phyloP scores from a whole-genome alignment of 2,329 filamentous ascomycete genomes.

The Chrysosporium queenslandicum region DNA sequence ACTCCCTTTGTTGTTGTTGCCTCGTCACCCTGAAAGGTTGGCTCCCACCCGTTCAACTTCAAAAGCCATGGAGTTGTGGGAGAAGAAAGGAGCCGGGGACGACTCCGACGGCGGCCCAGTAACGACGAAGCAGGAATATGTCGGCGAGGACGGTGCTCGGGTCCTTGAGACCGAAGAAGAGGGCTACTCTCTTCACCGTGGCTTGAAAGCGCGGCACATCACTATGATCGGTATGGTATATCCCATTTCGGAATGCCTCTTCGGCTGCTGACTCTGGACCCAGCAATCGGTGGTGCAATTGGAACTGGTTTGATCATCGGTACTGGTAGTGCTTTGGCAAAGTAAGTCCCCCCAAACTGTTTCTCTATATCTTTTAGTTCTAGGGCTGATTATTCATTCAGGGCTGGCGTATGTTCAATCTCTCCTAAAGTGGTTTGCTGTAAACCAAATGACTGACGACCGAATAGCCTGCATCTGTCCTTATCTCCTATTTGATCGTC shows the following conservation, averaged over 20 bases:
- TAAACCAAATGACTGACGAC: slow-evolving; percentile 11
- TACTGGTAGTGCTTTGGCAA: slow-evolving; percentile 41
- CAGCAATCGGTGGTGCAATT: slow-evolving; percentile 47
- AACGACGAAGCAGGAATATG: slow-evolving; percentile 13
- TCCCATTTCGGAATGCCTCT: slow-evolving; percentile 32
- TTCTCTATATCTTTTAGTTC: not conserved
- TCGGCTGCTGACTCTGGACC: not conserved
- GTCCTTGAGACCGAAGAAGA: slow-evolving; percentile 21
- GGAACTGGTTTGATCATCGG: slow-evolving; percentile 48
- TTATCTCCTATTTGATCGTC: slow-evolving; percentile 38
- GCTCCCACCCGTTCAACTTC: not conserved
- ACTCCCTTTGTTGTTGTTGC: not conserved
- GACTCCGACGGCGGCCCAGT: slow-evolving; percentile 12
- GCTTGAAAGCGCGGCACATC: slow-evolving; percentile 46
- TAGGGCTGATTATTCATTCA: slow-evolving; percentile 18
- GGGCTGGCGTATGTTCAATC: slow-evolving; percentile 32
- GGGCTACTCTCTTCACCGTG: slow-evolving; percentile 33
- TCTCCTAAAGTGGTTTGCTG: not conserved
- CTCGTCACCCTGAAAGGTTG: not conserved
- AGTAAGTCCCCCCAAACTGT: slow-evolving; percentile 7
- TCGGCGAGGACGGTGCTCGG: slow-evolving; percentile 2
- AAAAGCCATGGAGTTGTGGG: slow-evolving; percentile 14
- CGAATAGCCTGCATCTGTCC: slow-evolving; percentile 31
- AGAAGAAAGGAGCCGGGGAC: slow-evolving; percentile 12
- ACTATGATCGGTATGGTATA: slow-evolving; percentile 47